Base-by-base conservation (phyloP, 768 basidiomycete species). In the Panaeolus papilionaceus region DNA sequence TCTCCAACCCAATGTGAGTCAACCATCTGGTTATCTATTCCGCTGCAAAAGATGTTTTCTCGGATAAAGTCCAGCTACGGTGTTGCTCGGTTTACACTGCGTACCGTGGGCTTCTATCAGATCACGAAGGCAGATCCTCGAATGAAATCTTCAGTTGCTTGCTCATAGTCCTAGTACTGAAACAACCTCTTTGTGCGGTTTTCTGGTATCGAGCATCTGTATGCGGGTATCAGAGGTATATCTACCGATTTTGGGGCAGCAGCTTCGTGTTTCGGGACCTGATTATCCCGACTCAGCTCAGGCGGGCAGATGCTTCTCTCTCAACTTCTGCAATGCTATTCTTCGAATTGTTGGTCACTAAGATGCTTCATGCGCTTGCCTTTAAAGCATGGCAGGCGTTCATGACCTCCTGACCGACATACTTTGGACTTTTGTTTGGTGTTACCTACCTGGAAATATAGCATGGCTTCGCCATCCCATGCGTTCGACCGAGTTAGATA, bases 401-500 rank as follows among this genome's bases (percentile, higher is more conserved):
- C 16, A 4, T 58, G 54, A 37, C 54, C 54, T 58, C 54, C 54
- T 58, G 54, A 58, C 54, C 4, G 54, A 23, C 5, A 49, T 58
- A 1, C 28, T 58, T 58, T 58, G 54, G 26, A 33, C 28, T 18
- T 58, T 26, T 14, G 12, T 23, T 28, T 14, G 26, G 16, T 33
- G 28, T 58, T 58, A 28, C 28, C 54, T 33, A 37, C 28, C 11
- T 33, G 54, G 54, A 7, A 58, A 58, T 23, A 7, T 58, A 58
- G 28, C 54, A 58, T 58, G 54, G 54, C 28, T 58, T 58, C 16
- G 26, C 54, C 4, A 37, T 33, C 54, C 54, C 54, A 58, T 58
- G 54, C 54, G 54, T n/a, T 58, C 28, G 28, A 58, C 54, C 54
- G 33, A 28, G 54, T 58, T 58, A 37, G 54, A 58, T 58, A 58